Percentiles rank a stretch among this genome's conserved stretches.
Evolutionary conservation across 2,329 filamentous ascomycete species (phyloP).

Genomic region (Pyrenophora graminea): DNA sequence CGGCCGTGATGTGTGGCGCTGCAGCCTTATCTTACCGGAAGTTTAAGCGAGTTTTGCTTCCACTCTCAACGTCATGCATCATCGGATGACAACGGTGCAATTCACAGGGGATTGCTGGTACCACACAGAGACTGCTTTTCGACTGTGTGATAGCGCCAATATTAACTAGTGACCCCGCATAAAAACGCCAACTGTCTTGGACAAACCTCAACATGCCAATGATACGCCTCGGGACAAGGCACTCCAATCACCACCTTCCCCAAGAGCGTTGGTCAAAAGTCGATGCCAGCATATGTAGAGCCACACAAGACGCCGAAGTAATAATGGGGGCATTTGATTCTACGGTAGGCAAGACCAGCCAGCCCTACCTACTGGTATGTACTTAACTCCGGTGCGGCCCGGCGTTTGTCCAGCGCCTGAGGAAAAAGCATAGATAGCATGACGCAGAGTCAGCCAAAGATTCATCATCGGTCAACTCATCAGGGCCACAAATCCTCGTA

Average conservation of each 20-base stretch:
- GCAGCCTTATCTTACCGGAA: neutral
- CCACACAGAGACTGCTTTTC: neutral
- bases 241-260: neutral
- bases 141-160: neutral
- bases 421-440: conserved; percentile 12
- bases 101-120: neutral
- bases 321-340: neutral
- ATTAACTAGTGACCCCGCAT: conserved; percentile 5
- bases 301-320: neutral
- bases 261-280: neutral
- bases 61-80: neutral
- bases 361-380: neutral
- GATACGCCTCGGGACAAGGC: neutral
- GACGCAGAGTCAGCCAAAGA: conserved; percentile 10
- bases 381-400: neutral
- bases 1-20: too few species aligned
- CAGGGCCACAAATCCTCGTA: neutral
- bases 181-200: neutral
- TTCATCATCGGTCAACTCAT: neutral
- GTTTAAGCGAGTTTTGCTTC: neutral
- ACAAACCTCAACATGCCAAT: conserved; percentile 2
- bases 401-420: too few species aligned
- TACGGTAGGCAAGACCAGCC: neutral
- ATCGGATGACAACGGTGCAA: neutral
- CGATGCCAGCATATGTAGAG: neutral